Evolutionary conservation across 257 asterid genomes (phyloP), one percentile per base, ranked within the genome.

Genomic region (Voacanga thouarsii): DNA sequence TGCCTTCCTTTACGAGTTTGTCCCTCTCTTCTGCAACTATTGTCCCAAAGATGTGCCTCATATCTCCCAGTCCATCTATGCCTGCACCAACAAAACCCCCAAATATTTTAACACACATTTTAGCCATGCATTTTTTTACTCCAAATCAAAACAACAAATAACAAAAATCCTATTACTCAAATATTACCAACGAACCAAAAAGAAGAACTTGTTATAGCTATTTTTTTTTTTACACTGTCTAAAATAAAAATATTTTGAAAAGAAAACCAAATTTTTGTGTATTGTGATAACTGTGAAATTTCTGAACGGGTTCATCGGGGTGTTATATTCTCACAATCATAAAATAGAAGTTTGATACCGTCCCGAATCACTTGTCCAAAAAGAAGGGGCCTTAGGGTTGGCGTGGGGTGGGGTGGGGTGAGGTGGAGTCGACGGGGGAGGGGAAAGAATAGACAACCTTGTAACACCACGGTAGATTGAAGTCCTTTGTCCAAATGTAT

Each of bases 1-100:
- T 93, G 98, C 91, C 97, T 90, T 83, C 98, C 98, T 88, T 93
- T 93, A 56, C 98, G 91, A 82, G 97, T 92, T 73, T 93, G 98
- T 84, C 98, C 97, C 90, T 92, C 98, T 85, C 96, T 91, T 84
- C 97, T 91, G 61, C 97, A 90, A 83, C 93, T 93, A 84, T 93
- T 93, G 86, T 93, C 97, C 97, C 97, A 93, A 78, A 93, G 90
- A 86, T 93, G 97, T 85, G 97, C 96, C 73, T 91, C 98, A 75
- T 91, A 93, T 91, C 97, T 90, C 9, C 97, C 96, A 1, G 97
- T 93, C 97, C 97, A 93, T 79, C 97, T 86, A 81, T 93, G 97
- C 85, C 97, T 93, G 78, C 77, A 76, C 75, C 75, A 9, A 70
- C 16, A 23, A 12, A 65, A 37, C 24, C 47, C 33, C 63, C 6